phyloP scores from a whole-genome alignment of 2,329 filamentous ascomycete species.

The Colletotrichum abscissum region DNA sequence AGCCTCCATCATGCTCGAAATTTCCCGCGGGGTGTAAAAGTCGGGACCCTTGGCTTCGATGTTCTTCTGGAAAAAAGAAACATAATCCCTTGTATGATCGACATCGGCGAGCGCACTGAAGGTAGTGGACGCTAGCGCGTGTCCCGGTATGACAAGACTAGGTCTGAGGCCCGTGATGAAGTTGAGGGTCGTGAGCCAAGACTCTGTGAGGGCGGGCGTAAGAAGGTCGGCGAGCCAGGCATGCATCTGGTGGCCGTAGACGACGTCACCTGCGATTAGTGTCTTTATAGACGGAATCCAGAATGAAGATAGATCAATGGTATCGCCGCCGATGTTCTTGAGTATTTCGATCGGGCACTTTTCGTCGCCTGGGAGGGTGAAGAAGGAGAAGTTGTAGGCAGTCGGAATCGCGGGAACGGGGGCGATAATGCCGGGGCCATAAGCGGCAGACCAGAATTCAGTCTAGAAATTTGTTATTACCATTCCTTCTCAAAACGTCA shows the following conservation, averaged over 20 bases:
- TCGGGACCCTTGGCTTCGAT: constrained; percentile 21
- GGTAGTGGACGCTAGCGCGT: constrained; percentile 1
- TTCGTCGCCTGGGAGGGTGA: constrained; percentile 22
- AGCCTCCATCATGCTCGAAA: constrained; percentile 2
- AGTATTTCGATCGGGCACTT: constrained; percentile 20
- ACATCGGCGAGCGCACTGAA: constrained; percentile 12
- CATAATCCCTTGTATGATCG: constrained; percentile 13
- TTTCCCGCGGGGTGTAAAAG: constrained; percentile 16
- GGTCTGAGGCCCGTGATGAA: constrained; percentile 14
- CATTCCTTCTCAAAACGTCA: background rate
- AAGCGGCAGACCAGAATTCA: background rate
- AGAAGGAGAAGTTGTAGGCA: constrained; percentile 28
- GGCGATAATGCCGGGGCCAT: constrained; percentile 13
- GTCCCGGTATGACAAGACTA: constrained; percentile 11
- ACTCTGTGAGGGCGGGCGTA: constrained; percentile 9
- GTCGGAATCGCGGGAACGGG: constrained; percentile 8
- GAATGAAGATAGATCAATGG: constrained; percentile 14
- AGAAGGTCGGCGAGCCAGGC: constrained; percentile 31
- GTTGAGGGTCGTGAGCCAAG: constrained; percentile 26
- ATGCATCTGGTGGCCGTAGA: constrained; percentile 28
- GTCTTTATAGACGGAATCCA: constrained; percentile 24
- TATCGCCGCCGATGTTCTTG: constrained; percentile 16
- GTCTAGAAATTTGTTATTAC: background rate
- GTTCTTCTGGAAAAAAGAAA: constrained; percentile 25
- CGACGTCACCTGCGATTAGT: constrained; percentile 24